Conservation (phyloP, 1,139 yeast genomes). For the Lipomyces yarrowii region DNA sequence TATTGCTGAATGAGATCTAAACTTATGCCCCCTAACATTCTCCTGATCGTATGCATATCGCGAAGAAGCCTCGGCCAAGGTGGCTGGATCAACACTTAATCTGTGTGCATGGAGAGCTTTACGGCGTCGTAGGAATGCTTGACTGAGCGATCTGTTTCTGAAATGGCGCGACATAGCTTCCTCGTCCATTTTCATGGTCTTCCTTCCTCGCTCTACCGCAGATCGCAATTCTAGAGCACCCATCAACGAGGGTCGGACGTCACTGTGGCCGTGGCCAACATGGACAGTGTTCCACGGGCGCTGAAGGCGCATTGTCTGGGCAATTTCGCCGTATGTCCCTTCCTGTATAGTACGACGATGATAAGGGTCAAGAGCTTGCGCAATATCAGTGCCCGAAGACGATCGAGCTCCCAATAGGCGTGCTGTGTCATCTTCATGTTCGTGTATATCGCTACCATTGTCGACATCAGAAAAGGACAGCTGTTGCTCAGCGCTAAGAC, state of each 20-base stretch:
- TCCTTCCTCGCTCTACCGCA: conserved; percentile 28
- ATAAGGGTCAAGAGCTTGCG: conserved; percentile 17
- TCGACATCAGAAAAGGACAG: conserved; percentile 17
- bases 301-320: conserved; percentile 38
- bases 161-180: conserved; percentile 6
- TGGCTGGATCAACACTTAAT: neutral
- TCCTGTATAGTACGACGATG: conserved; percentile 28
- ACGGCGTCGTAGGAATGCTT: conserved; percentile 2
- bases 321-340: conserved; percentile 38
- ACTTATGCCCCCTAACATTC: neutral
- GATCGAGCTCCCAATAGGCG: conserved; percentile 15
- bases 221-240: conserved; percentile 49
- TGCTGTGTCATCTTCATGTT: conserved; percentile 11
- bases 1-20: neutral
- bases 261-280: conserved; percentile 1
- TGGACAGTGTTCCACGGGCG: conserved; percentile 12
- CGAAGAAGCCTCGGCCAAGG: neutral
- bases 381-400: conserved; percentile 16
- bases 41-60: neutral
- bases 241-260: conserved; percentile 49
- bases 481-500: neutral
- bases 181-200: conserved; percentile 8
- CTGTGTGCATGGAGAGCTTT: neutral
- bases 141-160: conserved; percentile 14
- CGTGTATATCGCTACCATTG: conserved; percentile 9